Percentiles rank a stretch among this genome's conserved stretches.
These are phyloP conservation scores for Phytophthora fragariae DNA, from an alignment of 352 stramenopile genomes.

Conservation along the genomic window DNA sequence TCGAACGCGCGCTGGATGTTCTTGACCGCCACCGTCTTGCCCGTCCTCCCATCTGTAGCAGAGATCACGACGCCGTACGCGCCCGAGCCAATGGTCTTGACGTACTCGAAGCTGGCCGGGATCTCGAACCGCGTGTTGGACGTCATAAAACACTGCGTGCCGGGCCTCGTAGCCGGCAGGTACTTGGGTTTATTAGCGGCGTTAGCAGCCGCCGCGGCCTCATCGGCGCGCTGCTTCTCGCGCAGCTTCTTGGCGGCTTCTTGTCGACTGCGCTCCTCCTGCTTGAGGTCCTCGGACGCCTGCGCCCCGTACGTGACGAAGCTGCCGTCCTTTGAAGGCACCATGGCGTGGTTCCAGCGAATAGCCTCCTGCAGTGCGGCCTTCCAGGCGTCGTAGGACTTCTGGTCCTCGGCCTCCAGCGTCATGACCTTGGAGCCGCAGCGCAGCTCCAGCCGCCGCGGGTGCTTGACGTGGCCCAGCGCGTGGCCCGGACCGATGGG, in stretches of 20 bases:
- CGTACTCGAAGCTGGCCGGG: slow-evolving; percentile 78
- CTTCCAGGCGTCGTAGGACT: slow-evolving; percentile 66
- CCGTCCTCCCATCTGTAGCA: slow-evolving; percentile 50
- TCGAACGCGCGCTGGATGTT: slow-evolving; percentile 96
- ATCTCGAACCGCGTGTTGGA: slow-evolving; percentile 89
- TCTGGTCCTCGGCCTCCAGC: slow-evolving; percentile 76
- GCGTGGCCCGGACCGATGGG: slow-evolving; percentile 79
- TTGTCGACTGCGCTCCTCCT: slow-evolving; percentile 72
- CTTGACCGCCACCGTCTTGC: slow-evolving; percentile 89
- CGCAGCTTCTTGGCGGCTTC: slow-evolving; percentile 80
- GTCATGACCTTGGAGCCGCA: slow-evolving; percentile 79
- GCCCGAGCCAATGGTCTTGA: slow-evolving; percentile 90
- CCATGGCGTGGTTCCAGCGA: slow-evolving; percentile 90
- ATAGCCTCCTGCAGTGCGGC: slow-evolving; percentile 83
- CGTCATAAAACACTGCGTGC: slow-evolving; percentile 85
- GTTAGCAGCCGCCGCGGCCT: slow-evolving; percentile 65
- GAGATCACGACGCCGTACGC: slow-evolving; percentile 93
- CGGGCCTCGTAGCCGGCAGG: slow-evolving; percentile 69
- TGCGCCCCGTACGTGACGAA: slow-evolving; percentile 87
- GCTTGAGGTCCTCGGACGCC: slow-evolving; percentile 69
- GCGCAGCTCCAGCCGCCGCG: slow-evolving; percentile 69
- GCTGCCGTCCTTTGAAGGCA: slow-evolving; percentile 77
- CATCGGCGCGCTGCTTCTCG: slow-evolving; percentile 78
- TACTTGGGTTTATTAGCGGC: slow-evolving; percentile 86
- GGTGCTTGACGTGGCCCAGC: slow-evolving; percentile 63